Evolutionary conservation across 345 rosid genomes (phyloP), one percentile per base, ranked within the genome.

Genomic region (Heritiera fomes): DNA sequence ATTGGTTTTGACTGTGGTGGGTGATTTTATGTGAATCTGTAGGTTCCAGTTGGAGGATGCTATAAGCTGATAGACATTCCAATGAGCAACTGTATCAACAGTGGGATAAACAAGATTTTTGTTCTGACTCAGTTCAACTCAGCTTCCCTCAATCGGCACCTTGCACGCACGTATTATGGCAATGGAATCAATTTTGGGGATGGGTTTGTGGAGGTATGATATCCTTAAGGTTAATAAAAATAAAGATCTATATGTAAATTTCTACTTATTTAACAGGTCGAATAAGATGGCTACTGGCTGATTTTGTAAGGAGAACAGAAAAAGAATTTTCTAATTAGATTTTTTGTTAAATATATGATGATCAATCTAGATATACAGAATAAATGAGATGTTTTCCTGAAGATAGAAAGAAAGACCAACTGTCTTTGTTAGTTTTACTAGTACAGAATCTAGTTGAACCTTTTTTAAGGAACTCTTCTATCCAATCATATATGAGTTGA

Each of bases 31-130:
- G 43, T 62, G 47, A 77, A 50, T 85, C 45, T 87, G 61, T 81
- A 95, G 99, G 97, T 95, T 69, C 96, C 97, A 0, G 91, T 95
- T 38, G 99, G 97, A 68, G 99, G 99, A 75, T 95, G 99, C 87
- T 93, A 92, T 75, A 89, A 87, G 87, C 92, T 95, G 69, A 95
- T 95, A 56, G 99, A 95, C 76, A 89, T 95, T 53, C 99, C 99
- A 3, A 95, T 95, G 99, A 95, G 99, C 87, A 95, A 95, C 82
- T 91, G 97, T 87, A 88, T 95, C 84, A 95, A 95, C 89, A 91
- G 97, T 80, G 91, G 93, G 82, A 88, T 95, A 76, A 92, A 93
- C 94, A 95, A 95, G 90, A 92, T 95, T 8, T 95, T 92, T 41
- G 98, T 95, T 53, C 75, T 95, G 77, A 95, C 99, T 64, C 99